Percentiles rank a stretch among this genome's conserved stretches.
These are phyloP conservation scores for Phytophthora capsici DNA, from an alignment of 352 stramenopile species.

Conservation along the genomic window DNA sequence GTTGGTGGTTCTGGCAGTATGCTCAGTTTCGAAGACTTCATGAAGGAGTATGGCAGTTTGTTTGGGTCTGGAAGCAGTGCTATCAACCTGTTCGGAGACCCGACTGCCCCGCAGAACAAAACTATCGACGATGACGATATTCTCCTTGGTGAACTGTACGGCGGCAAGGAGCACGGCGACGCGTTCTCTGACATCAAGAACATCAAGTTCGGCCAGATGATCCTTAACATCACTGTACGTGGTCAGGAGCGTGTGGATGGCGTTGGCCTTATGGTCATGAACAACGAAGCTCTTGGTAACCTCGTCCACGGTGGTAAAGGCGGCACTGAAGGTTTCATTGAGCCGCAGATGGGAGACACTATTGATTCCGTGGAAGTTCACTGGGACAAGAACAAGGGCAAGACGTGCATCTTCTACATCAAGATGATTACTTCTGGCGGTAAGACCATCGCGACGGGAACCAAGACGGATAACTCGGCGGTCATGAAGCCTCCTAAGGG, in stretches of 20 bases:
- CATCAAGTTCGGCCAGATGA: slow-evolving; percentile 30
- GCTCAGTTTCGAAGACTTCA: slow-evolving; percentile 18
- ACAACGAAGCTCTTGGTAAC: slow-evolving; percentile 15
- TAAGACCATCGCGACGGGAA: slow-evolving; percentile 24
- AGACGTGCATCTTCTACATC: slow-evolving; percentile 38
- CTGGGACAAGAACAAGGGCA: slow-evolving; percentile 34
- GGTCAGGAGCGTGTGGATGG: slow-evolving; percentile 23
- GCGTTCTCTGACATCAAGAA: slow-evolving; percentile 39
- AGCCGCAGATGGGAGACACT: slow-evolving; percentile 14
- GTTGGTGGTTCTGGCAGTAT: slow-evolving; percentile 11
- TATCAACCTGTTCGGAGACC: slow-evolving; percentile 22
- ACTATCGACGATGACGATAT: slow-evolving; percentile 31
- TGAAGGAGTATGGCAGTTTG: slow-evolving; percentile 23
- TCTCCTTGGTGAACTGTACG: slow-evolving; percentile 19
- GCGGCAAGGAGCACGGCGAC: slow-evolving; percentile 21
- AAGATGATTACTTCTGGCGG: slow-evolving; percentile 5
- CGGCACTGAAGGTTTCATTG: slow-evolving; percentile 18
- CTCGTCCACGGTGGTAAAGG: slow-evolving; percentile 30
- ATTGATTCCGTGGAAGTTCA: slow-evolving; percentile 29
- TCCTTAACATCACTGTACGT: slow-evolving; percentile 35
- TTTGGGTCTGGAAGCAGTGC: slow-evolving; percentile 24
- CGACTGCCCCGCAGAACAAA: slow-evolving; percentile 26
- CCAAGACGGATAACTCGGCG: slow-evolving; percentile 11
- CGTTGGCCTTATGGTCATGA: slow-evolving; percentile 21
- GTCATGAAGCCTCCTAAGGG: slow-evolving; percentile 19